Evolutionary conservation across 1,139 yeast genomes (phyloP), one percentile per base, ranked within the genome.

Genomic region (Yamadazyma kanchanaburiensis): DNA sequence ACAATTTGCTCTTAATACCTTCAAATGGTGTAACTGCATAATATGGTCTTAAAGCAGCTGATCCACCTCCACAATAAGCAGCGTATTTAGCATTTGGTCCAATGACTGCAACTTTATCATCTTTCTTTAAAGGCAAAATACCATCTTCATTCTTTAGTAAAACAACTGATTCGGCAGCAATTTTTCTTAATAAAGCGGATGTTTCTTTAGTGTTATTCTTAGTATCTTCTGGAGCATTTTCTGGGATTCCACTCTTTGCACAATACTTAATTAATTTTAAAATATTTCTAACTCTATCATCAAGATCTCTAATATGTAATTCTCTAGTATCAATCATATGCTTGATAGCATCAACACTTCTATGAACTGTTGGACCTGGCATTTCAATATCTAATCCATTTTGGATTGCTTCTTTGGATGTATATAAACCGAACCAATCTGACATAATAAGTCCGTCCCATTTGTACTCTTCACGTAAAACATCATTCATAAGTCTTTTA

Each of bases 381-480:
- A 77, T 76, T 48, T 77, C 83, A 39, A 77, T 51, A 43, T 75
- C 79, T 34, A 76, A 52, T 8, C 82, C 82, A 28, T 70, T 70
- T 31, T 64, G 62, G 35, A 77, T 48, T 5, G 79, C 56, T 15
- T 58, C 61, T 32, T 61, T 64, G 22, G 62, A 53, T 16, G 77
- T 60, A 44, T 73, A 75, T 6, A 68, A 61, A 26, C 83, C 84
- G 46, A 47, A 70, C 84, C 84, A 77, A 50, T 77, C 84, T 20
- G 77, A 69, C 76, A 77, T 74, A 19, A 69, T 53, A 32, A 68
- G 49, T 11, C 83, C 83, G 14, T 66, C 58, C 67, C 71, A 77
- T 4, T 42, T 40, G 53, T 53, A 51, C 30, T 51, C 55, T 21
- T 42, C 35, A 22, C 48, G 30, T 32, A 77, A 53, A 19, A 76